Base-by-base conservation (phyloP, 495 filamentous ascomycete genomes). In the Penicillium daleae region DNA sequence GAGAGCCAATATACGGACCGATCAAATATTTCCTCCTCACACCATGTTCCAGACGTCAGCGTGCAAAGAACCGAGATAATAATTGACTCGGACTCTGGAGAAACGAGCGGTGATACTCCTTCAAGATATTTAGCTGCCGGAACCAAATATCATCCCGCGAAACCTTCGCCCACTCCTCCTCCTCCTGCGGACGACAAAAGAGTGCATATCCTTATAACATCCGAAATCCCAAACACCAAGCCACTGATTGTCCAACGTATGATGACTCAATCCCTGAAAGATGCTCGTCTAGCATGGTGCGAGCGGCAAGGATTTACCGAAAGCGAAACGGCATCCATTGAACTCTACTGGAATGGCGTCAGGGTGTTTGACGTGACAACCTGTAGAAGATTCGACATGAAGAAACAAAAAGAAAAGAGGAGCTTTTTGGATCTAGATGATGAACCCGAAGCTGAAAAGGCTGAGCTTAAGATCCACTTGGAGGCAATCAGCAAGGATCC, bases 291-390 rank as follows among this genome's bases (percentile, higher is more conserved):
- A 39, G 82, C 83, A 26, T 96, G 91, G 91, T 91, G 84, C 63
- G 74, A 83, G 13, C 80, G 77, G 24, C 87, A 92, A 63, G 73
- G 67, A 3, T 79, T 92, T 51, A 63, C 73, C 1, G 65, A 70
- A 3, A 80, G 80, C 9, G 60, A 80, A 42, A 75, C 82, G 17
- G 72, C 74, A 24, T 69, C 77, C 7, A 76, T 97, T 9, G 90
- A 92, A 65, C 74, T 97, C 17, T 94, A 90, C 3, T 97, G 92
- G 89, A 89, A 86, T 55, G 85, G 86, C 8, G 86, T 86, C 50
- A 85, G 87, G 61, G 69, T 97, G 3, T 96, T 87, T 66, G 86
- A 90, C 60, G 80, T 87, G 32, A 90, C 89, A 26, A 93, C 88
- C 6, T 89, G 90, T 63, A 84, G 80, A 52, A 88, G 88, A 32